Evolutionary conservation across 805 yeast genomes (phyloP).

Genomic region (Tetrapisispora nanseiensis): DNA sequence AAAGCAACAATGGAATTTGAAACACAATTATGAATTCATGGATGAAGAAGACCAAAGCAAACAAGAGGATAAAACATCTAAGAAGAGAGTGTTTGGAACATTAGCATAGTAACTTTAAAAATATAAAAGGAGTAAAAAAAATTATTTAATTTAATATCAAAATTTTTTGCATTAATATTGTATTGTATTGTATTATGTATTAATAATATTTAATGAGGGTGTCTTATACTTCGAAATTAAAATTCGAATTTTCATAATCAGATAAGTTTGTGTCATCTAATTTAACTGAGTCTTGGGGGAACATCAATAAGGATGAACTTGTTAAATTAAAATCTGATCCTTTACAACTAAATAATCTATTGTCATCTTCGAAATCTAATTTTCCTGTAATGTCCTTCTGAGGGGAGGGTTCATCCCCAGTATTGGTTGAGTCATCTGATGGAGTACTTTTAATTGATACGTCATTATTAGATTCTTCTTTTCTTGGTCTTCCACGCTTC

Average conservation of each 20-base stretch:
- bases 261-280: conserved; percentile 43
- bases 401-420: conserved; percentile 8
- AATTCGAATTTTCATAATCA: conserved; percentile 39
- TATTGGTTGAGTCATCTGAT: neutral
- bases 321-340: neutral
- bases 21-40: conserved; percentile 62
- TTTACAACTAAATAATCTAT: neutral
- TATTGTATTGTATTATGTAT: neutral
- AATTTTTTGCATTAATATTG: neutral
- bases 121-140: neutral
- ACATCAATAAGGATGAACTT: neutral
- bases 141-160: neutral
- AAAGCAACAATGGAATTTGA: conserved; percentile 67
- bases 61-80: conserved; percentile 44
- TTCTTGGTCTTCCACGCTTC: conserved; percentile 20
- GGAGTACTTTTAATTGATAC: conserved; percentile 12
- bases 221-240: conserved; percentile 1
- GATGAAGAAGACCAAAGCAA: conserved; percentile 53
- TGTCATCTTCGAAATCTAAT: conserved; percentile 8
- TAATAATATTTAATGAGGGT: neutral
- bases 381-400: conserved; percentile 20
- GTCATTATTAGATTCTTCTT: conserved; percentile 12
- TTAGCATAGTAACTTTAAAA: conserved; percentile 17
- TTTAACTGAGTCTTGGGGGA: neutral
- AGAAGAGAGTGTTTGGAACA: conserved; percentile 68